These are phyloP conservation scores for Angomonas deanei DNA, from an alignment of 208 protist genomes.

Conservation along the genomic window DNA sequence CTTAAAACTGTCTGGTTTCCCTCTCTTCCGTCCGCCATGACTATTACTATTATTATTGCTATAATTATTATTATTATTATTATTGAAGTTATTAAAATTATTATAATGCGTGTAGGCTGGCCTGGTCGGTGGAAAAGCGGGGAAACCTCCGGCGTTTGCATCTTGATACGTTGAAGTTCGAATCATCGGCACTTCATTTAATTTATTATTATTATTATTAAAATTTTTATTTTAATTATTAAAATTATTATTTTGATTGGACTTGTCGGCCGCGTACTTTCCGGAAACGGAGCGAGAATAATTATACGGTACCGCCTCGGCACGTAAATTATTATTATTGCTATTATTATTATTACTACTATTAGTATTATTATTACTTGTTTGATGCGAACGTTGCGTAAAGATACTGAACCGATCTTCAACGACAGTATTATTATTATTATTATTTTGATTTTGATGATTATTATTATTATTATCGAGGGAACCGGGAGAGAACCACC, in stretches of 20 bases:
- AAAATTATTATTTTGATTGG: slow-evolving; percentile 13
- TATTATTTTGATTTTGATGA: not conserved
- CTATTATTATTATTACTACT: slow-evolving; percentile 6
- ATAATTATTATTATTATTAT: slow-evolving; percentile 8
- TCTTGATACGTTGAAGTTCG: no score
- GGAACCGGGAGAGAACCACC: not conserved
- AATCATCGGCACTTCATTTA: not conserved
- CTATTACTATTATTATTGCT: slow-evolving; percentile 5
- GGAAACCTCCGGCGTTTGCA: not conserved
- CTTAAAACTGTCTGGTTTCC: slow-evolving; percentile 7
- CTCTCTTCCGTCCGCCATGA: not conserved
- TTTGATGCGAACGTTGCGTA: not conserved
- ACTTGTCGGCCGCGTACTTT: no score
- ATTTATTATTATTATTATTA: slow-evolving; percentile 11
- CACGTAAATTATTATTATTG: slow-evolving; percentile 12
- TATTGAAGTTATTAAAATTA: slow-evolving; percentile 5
- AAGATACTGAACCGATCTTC: not conserved
- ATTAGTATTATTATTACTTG: not conserved
- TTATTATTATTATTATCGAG: not conserved
- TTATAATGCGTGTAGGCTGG: slow-evolving; percentile 2
- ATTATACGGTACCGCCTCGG: not conserved
- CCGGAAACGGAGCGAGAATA: not conserved
- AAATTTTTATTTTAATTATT: slow-evolving; percentile 11
- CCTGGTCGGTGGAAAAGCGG: not conserved
- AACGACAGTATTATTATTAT: not conserved